Percentiles rank a stretch among this genome's conserved stretches.
These are phyloP conservation scores for Silene conica DNA, from an alignment of 148 eudicot species.

Conservation along the genomic window DNA sequence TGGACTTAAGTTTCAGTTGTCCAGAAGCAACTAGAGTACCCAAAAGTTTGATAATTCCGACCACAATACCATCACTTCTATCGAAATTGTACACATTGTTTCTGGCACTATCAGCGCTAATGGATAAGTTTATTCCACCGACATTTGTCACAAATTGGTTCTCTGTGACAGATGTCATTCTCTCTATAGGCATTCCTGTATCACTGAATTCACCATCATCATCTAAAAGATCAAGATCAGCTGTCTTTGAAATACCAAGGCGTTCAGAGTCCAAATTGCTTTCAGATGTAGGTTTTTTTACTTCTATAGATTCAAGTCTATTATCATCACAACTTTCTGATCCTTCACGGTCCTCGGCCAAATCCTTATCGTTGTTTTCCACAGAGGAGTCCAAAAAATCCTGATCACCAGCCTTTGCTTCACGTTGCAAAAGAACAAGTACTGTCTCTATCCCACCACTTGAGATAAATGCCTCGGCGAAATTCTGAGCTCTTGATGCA, in stretches of 20 bases:
- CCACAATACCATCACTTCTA: slow-evolving; percentile 73
- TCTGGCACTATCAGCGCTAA: slow-evolving; percentile 94
- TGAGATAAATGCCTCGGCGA: slow-evolving; percentile 88
- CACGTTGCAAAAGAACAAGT: slow-evolving; percentile 91
- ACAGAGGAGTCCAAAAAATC: slow-evolving; percentile 36
- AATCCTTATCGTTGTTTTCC: slow-evolving; percentile 32
- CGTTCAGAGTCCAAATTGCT: slow-evolving; percentile 34
- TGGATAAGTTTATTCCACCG: slow-evolving; percentile 84
- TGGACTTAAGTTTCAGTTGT: slow-evolving; percentile 60
- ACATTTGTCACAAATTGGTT: slow-evolving; percentile 57
- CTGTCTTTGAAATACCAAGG: slow-evolving; percentile 19
- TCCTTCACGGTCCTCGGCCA: slow-evolving; percentile 26
- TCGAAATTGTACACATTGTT: slow-evolving; percentile 92
- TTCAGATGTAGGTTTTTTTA: slow-evolving; percentile 32
- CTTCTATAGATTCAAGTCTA: slow-evolving; percentile 33
- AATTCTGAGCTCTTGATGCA: slow-evolving; percentile 74
- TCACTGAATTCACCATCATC: slow-evolving; percentile 23
- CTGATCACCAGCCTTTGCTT: slow-evolving; percentile 75
- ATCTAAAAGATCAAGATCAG: slow-evolving; percentile 24
- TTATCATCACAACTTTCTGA: slow-evolving; percentile 29
- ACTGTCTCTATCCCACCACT: slow-evolving; percentile 96
- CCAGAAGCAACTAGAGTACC: slow-evolving; percentile 79
- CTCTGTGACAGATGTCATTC: slow-evolving; percentile 59
- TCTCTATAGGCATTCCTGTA: slow-evolving; percentile 41
- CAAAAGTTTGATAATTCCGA: slow-evolving; percentile 76